phyloP scores from a whole-genome alignment of 805 yeast genomes.

The Wickerhamiella azymoides region DNA sequence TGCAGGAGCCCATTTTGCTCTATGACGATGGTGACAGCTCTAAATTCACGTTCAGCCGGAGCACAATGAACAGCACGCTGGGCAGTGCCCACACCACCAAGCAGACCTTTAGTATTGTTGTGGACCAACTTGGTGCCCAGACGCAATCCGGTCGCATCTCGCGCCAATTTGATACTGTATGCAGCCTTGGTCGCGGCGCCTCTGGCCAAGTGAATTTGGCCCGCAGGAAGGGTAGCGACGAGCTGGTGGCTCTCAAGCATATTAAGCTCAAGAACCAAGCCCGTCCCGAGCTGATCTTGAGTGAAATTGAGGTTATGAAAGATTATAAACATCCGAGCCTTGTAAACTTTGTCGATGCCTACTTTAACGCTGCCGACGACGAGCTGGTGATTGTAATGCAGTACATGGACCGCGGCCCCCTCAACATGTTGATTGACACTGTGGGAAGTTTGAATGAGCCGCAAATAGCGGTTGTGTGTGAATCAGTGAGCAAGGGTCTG shows the following conservation, averaged over 20 bases:
- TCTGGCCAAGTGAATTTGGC: conserved; percentile 5
- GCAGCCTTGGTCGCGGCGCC: conserved; percentile 1
- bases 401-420: conserved; percentile 92
- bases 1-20: not conserved
- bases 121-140: not conserved
- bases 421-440: conserved; percentile 55
- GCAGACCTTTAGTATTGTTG: not conserved
- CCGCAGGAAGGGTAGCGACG: conserved; percentile 33
- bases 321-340: conserved; percentile 59
- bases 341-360: conserved; percentile 78
- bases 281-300: conserved; percentile 91
- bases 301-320: conserved; percentile 72
- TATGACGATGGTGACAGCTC: not conserved
- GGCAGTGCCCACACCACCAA: not conserved
- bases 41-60: not conserved
- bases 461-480: conserved; percentile 62
- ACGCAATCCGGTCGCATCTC: not conserved
- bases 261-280: conserved; percentile 76
- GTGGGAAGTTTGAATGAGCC: conserved; percentile 81
- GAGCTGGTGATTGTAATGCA: conserved; percentile 95
- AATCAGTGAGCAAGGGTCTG: conserved; percentile 69
- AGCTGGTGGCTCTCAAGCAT: conserved; percentile 83
- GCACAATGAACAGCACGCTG: not conserved
- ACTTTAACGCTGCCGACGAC: conserved; percentile 97
- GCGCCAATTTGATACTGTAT: not conserved